Base-by-base conservation (phyloP, 1,284 basidiomycete genomes). In the Ustilago lituana region DNA sequence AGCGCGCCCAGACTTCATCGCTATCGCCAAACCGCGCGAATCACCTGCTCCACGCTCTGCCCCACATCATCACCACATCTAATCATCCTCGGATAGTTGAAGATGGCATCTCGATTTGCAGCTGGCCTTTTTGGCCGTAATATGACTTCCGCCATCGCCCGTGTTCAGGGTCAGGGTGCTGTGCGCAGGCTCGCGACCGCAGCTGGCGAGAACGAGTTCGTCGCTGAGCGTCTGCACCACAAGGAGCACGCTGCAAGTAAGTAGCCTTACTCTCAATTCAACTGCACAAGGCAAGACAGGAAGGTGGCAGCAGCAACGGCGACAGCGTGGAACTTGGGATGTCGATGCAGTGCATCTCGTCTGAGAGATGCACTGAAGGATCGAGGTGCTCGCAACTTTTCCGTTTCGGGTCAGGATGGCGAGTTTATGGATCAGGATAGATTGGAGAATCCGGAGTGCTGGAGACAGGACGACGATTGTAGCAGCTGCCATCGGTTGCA, bases 191-290 rank as follows among this genome's bases (percentile, higher is more conserved):
- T 59, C 5, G 59, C 59, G 19, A 68, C 65, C 2, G 52, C 62
- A 8, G 44, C 68, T 2, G 63, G 50, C 39, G 74, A 73, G 29
- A 61, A 69, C 63, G 74, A 67, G 44, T 79, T 76, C 38, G 19
- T 71, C 39, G 62, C 67, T 29, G 71, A 63, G 45, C 66, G 77
- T 19, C 6, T 52, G 46, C 74, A 79, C 55, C 58, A 67, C 35
- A 67, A 66, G 50, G 74, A 79, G 46, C 77, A 79, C 52, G 77
- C 77, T 57, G 74, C 32, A 35, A 74, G 76, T 78, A 40, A 67
- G 76, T 74, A 29, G 20, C 4, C n/a, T n/a, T 20, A 35, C 27
- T 2, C 19, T 5, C 22, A 10, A n/a, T 17, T 14, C 12, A 23
- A 2, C 36, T 33, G 17, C 22, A 24, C 22, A 2, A 7, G n/a